phyloP scores from a whole-genome alignment of 1,284 basidiomycete species.

The Calocybe gambosa region DNA sequence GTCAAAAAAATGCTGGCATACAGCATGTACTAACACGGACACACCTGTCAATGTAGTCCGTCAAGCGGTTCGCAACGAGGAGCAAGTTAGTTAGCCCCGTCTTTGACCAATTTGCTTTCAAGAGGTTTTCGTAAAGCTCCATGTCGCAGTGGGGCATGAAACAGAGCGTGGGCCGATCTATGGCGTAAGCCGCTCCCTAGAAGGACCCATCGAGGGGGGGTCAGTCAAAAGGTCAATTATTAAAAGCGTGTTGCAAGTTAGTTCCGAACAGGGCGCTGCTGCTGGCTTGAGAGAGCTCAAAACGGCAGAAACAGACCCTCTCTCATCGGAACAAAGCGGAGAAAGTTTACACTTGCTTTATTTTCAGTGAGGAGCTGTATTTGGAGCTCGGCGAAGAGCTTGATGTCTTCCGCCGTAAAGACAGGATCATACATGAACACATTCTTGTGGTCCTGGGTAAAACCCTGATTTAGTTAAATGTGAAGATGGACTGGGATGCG shows the following conservation, averaged over 20 bases:
- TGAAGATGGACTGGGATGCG: slow-evolving; percentile 2
- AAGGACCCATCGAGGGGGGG: neutral
- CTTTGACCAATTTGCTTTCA: slow-evolving; percentile 54
- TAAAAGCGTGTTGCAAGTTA: neutral
- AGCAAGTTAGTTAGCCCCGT: slow-evolving; percentile 30
- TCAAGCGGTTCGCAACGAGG: slow-evolving; percentile 35
- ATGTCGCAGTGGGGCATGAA: slow-evolving; percentile 78
- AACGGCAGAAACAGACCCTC: slow-evolving; percentile 9
- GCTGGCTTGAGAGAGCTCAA: neutral
- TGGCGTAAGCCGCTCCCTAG: slow-evolving; percentile 32
- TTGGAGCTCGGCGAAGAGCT: slow-evolving; percentile 43
- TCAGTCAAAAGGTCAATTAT: slow-evolving; percentile 1
- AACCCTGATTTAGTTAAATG: slow-evolving; percentile 3
- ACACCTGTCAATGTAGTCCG: slow-evolving; percentile 47
- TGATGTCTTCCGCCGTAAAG: slow-evolving; percentile 53
- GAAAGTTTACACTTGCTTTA: slow-evolving; percentile 37
- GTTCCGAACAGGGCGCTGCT: neutral
- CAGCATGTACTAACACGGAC: neutral
- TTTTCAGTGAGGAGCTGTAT: slow-evolving; percentile 45
- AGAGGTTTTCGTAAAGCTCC: slow-evolving; percentile 57
- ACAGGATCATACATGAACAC: slow-evolving; percentile 65
- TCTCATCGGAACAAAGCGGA: neutral
- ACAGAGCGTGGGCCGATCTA: slow-evolving; percentile 48
- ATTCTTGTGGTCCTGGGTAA: slow-evolving; percentile 36
- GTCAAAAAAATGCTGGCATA: slow-evolving; percentile 13